Evolutionary conservation across 164 flowering plant species (phyloP).

Genomic region (Sedum album): DNA sequence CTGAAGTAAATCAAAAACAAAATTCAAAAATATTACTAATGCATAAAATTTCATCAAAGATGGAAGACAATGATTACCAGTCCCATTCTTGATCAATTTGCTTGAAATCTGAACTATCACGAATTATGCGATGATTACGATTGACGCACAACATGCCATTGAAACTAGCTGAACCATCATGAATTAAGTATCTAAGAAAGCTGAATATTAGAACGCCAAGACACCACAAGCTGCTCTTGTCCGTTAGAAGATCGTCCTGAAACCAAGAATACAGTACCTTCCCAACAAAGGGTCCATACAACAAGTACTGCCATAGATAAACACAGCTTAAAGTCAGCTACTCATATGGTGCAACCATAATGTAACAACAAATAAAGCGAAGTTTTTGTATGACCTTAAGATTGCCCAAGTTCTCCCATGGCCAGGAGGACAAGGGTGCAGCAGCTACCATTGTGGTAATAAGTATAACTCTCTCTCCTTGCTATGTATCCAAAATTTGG

Average conservation of each 20-base stretch:
- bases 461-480: not conserved
- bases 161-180: constrained; percentile 46
- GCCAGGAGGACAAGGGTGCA: constrained; percentile 59
- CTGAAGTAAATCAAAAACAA: not conserved
- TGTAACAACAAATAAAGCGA: not conserved
- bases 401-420: constrained; percentile 54
- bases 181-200: constrained; percentile 35
- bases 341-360: not conserved
- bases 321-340: not conserved
- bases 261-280: constrained; percentile 25
- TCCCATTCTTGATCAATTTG: constrained; percentile 82
- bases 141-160: constrained; percentile 48
- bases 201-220: constrained; percentile 50
- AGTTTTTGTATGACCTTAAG: constrained; percentile 41
- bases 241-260: constrained; percentile 18
- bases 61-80: constrained; percentile 36
- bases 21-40: not conserved
- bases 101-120: constrained; percentile 50
- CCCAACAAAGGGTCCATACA: constrained; percentile 61
- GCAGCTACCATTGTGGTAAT: not conserved
- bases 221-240: constrained; percentile 29
- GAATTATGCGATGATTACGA: constrained; percentile 32
- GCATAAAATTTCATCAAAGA: not conserved
- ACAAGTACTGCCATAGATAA: constrained; percentile 37
- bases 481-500: not conserved